A percentile compares a stretch with the other conserved stretches of the same genome.
Evolutionary conservation across 176 grass and related monocot species (phyloP).

Genomic region (Alloteropsis semialata): DNA sequence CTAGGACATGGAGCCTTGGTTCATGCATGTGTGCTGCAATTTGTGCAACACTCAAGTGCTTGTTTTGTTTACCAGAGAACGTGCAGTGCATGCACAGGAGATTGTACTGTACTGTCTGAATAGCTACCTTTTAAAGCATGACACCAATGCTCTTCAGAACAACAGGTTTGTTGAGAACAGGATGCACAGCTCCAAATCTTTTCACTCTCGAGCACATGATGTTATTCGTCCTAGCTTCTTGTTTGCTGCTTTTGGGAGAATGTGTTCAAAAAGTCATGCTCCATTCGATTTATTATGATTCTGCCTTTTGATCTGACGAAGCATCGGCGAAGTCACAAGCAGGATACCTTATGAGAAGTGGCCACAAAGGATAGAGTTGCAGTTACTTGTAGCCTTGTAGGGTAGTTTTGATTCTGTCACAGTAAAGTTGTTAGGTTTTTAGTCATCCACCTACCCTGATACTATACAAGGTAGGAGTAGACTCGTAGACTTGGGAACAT

Average conservation of each 20-base stretch:
- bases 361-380: slow-evolving; percentile 14
- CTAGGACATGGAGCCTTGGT: neutral
- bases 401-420: neutral
- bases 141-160: slow-evolving; percentile 1
- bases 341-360: neutral
- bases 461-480: neutral
- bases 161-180: slow-evolving; percentile 17
- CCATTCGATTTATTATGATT: slow-evolving; percentile 15
- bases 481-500: neutral
- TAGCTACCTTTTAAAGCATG: neutral
- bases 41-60: neutral
- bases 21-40: neutral
- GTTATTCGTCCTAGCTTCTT: slow-evolving; percentile 33
- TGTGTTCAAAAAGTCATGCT: slow-evolving; percentile 13
- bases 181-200: slow-evolving; percentile 16
- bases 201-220: slow-evolving; percentile 29
- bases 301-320: slow-evolving; percentile 28
- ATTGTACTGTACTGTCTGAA: slow-evolving; percentile 19
- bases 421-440: neutral
- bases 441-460: neutral
- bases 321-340: slow-evolving; percentile 26
- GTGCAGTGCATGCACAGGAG: slow-evolving; percentile 10
- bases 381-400: slow-evolving; percentile 7
- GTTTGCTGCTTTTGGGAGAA: slow-evolving; percentile 31
- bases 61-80: slow-evolving; percentile 6